Conservation (phyloP, 352 stramenopile species). For the Nothophytophthora sp. region DNA sequence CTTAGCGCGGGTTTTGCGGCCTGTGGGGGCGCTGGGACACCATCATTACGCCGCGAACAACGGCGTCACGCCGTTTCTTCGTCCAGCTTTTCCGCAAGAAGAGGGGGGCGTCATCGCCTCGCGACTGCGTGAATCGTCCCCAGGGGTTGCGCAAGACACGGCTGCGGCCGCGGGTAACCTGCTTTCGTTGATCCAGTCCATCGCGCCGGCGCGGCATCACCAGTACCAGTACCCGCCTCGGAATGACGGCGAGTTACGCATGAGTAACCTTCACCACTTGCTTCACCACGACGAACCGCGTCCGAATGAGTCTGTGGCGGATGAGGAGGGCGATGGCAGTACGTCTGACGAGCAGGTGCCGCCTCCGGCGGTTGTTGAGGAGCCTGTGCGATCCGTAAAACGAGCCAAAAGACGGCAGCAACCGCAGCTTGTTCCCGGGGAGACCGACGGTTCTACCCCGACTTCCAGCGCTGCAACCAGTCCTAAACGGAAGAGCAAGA, state of each 20-base stretch:
- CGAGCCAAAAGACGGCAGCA: conserved; percentile 2
- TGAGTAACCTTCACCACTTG: background rate
- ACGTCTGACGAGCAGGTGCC: conserved; percentile 18
- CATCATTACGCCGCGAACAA: background rate
- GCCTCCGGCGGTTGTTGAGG: background rate
- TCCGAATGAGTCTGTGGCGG: too few species aligned
- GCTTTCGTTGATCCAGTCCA: conserved; percentile 32
- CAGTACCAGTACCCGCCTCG: background rate
- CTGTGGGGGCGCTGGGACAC: background rate
- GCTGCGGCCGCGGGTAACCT: conserved; percentile 24
- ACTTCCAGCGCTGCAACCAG: background rate
- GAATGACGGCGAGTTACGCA: background rate
- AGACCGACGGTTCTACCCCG: background rate
- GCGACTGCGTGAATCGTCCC: background rate
- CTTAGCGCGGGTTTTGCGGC: background rate
- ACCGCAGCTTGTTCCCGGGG: too few species aligned
- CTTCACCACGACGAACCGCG: background rate
- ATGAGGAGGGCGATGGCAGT: conserved; percentile 4
- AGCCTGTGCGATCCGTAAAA: background rate
- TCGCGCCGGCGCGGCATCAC: background rate
- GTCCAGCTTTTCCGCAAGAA: conserved; percentile 24
- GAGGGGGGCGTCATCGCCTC: conserved; percentile 1
- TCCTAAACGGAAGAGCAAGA: background rate
- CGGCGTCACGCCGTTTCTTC: conserved; percentile 15
- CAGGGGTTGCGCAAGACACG: conserved; percentile 9